Evolutionary conservation across 2,329 filamentous ascomycete species (phyloP).

Genomic region (Waltergamsia citrina): DNA sequence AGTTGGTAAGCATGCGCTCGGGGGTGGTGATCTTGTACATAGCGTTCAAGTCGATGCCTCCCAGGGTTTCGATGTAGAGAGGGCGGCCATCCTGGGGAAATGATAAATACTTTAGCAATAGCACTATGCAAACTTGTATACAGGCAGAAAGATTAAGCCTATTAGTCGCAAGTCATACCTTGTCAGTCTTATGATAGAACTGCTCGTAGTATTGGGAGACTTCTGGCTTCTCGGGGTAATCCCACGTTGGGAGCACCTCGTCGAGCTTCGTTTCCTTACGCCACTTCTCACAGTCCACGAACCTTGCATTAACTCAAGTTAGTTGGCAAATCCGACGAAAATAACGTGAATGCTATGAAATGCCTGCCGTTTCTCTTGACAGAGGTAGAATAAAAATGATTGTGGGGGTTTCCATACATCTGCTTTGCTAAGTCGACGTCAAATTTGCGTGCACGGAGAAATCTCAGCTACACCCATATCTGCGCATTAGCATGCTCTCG

Average conservation of each 20-base stretch:
- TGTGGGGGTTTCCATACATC: too few relatives aligned
- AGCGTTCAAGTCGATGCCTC: slow-evolving; percentile 79
- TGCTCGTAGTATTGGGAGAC: slow-evolving; percentile 92
- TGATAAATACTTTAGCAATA: slow-evolving; percentile 25
- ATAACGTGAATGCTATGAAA: too few relatives aligned
- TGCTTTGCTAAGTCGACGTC: slow-evolving; percentile 73
- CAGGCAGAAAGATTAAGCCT: too few relatives aligned
- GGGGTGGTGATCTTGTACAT: slow-evolving; percentile 90
- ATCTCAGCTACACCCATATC: slow-evolving; percentile 63
- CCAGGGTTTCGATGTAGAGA: slow-evolving; percentile 93
- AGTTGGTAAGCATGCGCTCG: slow-evolving; percentile 93
- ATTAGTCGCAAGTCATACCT: slow-evolving; percentile 37
- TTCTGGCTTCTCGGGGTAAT: slow-evolving; percentile 76
- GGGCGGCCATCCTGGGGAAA: slow-evolving; percentile 77
- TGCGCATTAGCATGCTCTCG: slow-evolving; percentile 7
- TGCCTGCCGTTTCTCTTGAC: too few relatives aligned
- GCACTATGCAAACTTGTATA: too few relatives aligned
- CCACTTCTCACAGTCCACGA: slow-evolving; percentile 85
- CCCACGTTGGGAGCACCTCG: slow-evolving; percentile 68
- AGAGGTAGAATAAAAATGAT: too few relatives aligned
- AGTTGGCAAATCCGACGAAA: slow-evolving; percentile 6
- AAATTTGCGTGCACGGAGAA: slow-evolving; percentile 91
- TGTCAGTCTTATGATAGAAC: slow-evolving; percentile 97
- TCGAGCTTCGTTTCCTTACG: slow-evolving; percentile 79
- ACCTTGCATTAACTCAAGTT: slow-evolving; percentile 57